phyloP scores from a whole-genome alignment of 305 asterid genomes.

The Fraxinus angustifolia region DNA sequence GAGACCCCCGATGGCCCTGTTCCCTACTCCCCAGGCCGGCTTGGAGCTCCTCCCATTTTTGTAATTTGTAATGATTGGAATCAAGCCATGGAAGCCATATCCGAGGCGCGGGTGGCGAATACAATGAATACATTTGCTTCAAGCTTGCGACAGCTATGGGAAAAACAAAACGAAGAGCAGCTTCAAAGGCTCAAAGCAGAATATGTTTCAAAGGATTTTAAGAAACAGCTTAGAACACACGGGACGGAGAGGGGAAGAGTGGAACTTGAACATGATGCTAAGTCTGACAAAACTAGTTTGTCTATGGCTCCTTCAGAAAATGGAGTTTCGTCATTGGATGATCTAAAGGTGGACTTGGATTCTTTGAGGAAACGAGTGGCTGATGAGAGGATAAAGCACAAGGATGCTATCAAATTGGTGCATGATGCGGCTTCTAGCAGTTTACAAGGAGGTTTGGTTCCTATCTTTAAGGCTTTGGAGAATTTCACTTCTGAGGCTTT shows the following conservation, averaged over 20 bases:
- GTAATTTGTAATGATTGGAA: constrained; percentile 83
- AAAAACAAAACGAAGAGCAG: constrained; percentile 84
- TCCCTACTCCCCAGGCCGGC: constrained; percentile 83
- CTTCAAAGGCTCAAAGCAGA: constrained; percentile 78
- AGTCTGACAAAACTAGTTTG: constrained; percentile 37
- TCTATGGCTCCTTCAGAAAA: constrained; percentile 59
- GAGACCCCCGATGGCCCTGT: constrained; percentile 69
- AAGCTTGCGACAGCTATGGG: constrained; percentile 68
- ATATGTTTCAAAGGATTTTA: constrained; percentile 54
- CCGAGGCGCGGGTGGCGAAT: constrained; percentile 62
- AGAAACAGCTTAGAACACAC: constrained; percentile 43
- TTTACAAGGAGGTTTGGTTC: constrained; percentile 80
- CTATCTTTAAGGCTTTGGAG: constrained; percentile 92
- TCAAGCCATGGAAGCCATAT: constrained; percentile 69
- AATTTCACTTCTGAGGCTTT: constrained; percentile 67
- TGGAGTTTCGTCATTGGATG: constrained; percentile 60
- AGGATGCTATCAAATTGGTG: constrained; percentile 71
- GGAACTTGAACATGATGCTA: constrained; percentile 34
- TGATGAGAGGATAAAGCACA: constrained; percentile 76
- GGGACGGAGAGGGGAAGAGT: constrained; percentile 34
- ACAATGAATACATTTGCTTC: constrained; percentile 74
- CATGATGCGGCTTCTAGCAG: constrained; percentile 88
- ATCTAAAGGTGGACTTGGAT: constrained; percentile 79
- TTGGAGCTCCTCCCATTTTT: constrained; percentile 88
- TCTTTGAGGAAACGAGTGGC: constrained; percentile 52